Base-by-base conservation (phyloP, 768 basidiomycete species). In the Amanita pallidorosea region DNA sequence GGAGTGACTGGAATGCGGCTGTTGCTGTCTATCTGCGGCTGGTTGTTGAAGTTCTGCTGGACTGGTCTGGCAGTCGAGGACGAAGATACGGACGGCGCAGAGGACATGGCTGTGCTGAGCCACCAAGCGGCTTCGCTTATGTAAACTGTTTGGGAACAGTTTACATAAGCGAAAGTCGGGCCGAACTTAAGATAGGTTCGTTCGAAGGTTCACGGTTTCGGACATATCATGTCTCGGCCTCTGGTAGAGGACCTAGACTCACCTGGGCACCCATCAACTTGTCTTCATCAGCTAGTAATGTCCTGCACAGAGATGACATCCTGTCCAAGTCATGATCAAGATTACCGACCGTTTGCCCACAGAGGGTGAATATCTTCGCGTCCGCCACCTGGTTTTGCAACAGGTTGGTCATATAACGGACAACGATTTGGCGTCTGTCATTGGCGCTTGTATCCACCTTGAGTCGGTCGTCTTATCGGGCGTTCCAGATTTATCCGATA, bases 1-100 rank as follows among this genome's bases (percentile, higher is more conserved):
- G 88, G 88, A 0, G 88, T 90, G 17, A 91, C 85, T 50, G 88
- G 88, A 46, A 91, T 85, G 22, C 84, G 77, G 52, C 77, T 79
- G 17, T 75, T 68, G 15, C 70, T 59, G 54, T 77, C 72, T 18
- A 70, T 59, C 11, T 75, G 69, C 13, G 67, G 73, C 38, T 63
- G 74, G 18, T 64, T 70, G 9, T 55, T 59, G 53, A 63, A 60
- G 45, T 51, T 58, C 51, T 51, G 61, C 49, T 60, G 69, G 41
- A 53, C 55, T 18, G 73, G 70, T 46, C 67, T 69, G 17, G 71
- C 68, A 8, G 73, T 70, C 25, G 68, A 63, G 8, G 67, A 66
- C 1, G 76, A 75, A 43, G 80, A 76, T 35, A 76, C 75, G 52
- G 79, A 76, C 35, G 71, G 68, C 36, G 72, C 67, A 34, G 71